These are phyloP conservation scores for Linum lewisii DNA, from an alignment of 345 rosid genomes.

Conservation along the genomic window DNA sequence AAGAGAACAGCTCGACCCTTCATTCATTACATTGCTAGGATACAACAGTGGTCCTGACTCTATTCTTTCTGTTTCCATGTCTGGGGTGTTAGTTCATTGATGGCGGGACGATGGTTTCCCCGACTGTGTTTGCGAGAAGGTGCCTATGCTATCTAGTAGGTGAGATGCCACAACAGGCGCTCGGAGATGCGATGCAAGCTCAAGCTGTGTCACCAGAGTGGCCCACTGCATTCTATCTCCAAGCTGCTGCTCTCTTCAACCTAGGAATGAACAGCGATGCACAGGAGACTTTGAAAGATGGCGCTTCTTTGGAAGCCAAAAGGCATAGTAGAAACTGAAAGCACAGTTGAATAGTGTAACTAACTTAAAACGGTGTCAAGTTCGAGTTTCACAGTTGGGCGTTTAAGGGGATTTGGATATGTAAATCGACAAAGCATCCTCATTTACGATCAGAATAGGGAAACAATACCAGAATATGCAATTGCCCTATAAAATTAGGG, in stretches of 20 bases:
- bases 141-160: slow-evolving; percentile 72
- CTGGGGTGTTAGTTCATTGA: slow-evolving; percentile 44
- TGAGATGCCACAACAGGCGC: slow-evolving; percentile 68
- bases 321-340: slow-evolving; percentile 35
- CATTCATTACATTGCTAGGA: too few species aligned
- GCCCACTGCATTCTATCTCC: slow-evolving; percentile 76
- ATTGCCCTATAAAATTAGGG: too few species aligned
- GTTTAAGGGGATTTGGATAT: too few species aligned
- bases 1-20: not conserved
- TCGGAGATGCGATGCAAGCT: slow-evolving; percentile 87
- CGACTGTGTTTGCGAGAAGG: slow-evolving; percentile 69
- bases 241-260: slow-evolving; percentile 72
- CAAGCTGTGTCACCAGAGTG: slow-evolving; percentile 73
- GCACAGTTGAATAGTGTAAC: not conserved
- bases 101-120: slow-evolving; percentile 71
- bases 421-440: too few species aligned
- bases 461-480: too few species aligned
- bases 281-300: slow-evolving; percentile 69
- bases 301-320: slow-evolving; percentile 68
- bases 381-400: too few species aligned
- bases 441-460: too few species aligned
- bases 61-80: not conserved
- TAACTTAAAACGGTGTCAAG: too few species aligned
- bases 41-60: too few species aligned
- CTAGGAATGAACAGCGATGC: slow-evolving; percentile 84